Evolutionary conservation across 208 protist genomes (phyloP), one percentile per base, ranked within the genome.

Genomic region (Angomonas deanei): DNA sequence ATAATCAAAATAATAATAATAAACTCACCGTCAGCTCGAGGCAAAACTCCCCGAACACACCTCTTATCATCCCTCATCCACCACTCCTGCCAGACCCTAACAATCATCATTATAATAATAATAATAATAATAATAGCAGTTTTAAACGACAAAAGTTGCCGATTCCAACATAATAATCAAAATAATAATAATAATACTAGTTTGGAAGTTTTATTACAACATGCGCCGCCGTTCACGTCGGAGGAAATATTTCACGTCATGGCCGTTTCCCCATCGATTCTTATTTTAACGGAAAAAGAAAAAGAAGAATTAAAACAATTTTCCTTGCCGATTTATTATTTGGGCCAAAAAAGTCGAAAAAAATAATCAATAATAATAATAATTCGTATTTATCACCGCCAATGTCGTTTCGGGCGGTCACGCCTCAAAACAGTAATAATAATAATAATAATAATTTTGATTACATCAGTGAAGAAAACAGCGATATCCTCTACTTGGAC

Each of bases 391-490:
- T 31, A 11, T 15, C 33, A 26, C 28, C 15, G 56, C 56, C 3
- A 36, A 6, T 48, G 56, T 19, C 48, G 10, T 6, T 27, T 27
- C 8, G 48, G 10, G 8, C 56, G 28, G 39, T 21, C 11, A 24
- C 56, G 11, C n/a, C 8, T 46, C 6, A 61, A 5, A 30, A 47
- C n/a, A n/a, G n/a, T 31, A 32, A 15, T 3, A 42, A 42, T 42
- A 42, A 42, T 42, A 42, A 42, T 42, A 15, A 42, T 42, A 15
- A 42, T 42, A 15, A 0, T 26, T 21, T 72, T 69, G 58, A 90
- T 98, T 62, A 93, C n/a, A n/a, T n/a, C n/a, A n/a, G n/a, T n/a
- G n/a, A n/a, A n/a, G n/a, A n/a, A n/a, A n/a, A n/a, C n/a, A n/a
- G n/a, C n/a, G n/a, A n/a, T n/a, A n/a, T n/a, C n/a, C n/a, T n/a